A percentile compares a stretch with the other conserved stretches of the same genome.
These are phyloP conservation scores for Lathyrus aphaca DNA, from an alignment of 306 rosid species.

Conservation along the genomic window DNA sequence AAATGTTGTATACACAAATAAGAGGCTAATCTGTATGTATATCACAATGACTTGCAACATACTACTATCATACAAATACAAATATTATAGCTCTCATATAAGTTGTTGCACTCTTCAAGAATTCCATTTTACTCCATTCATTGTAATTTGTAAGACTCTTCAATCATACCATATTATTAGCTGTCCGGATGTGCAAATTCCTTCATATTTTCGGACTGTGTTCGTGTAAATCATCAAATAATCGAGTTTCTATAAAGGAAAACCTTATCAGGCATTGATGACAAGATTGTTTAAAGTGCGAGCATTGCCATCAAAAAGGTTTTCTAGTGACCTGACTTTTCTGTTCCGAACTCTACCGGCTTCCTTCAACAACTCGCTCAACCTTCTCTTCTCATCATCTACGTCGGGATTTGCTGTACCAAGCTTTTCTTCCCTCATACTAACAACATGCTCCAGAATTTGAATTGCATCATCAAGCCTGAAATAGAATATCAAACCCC, in stretches of 20 bases:
- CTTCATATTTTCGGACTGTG: conserved; percentile 12
- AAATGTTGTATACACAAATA: conserved; percentile 37
- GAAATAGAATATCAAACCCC: conserved; percentile 31
- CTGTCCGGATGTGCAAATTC: conserved; percentile 6
- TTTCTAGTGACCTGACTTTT: conserved; percentile 78
- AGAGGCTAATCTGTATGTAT: conserved; percentile 28
- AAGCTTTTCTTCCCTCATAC: conserved; percentile 87
- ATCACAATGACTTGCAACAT: conserved; percentile 12
- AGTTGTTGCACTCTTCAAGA: conserved; percentile 38
- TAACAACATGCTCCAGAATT: conserved; percentile 79
- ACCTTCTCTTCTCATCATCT: conserved; percentile 85
- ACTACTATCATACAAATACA: conserved; percentile 38
- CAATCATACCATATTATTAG: conserved; percentile 31
- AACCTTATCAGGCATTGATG: conserved; percentile 41
- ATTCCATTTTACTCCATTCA: conserved; percentile 32
- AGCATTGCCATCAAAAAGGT: conserved; percentile 72
- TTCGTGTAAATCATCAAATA: conserved; percentile 26
- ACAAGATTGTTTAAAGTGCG: conserved; percentile 46
- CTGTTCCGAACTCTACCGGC: conserved; percentile 82
- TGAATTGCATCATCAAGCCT: conserved; percentile 96
- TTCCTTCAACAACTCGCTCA: conserved; percentile 86
- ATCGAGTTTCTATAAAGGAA: conserved; percentile 14
- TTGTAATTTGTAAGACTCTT: conserved; percentile 39
- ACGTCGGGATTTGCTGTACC: conserved; percentile 99
- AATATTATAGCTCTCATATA: conserved; percentile 37